A percentile compares a stretch with the other conserved stretches of the same genome.
Conservation (phyloP, 2,329 filamentous ascomycete genomes). For the Verticillium nonalfalfae region DNA sequence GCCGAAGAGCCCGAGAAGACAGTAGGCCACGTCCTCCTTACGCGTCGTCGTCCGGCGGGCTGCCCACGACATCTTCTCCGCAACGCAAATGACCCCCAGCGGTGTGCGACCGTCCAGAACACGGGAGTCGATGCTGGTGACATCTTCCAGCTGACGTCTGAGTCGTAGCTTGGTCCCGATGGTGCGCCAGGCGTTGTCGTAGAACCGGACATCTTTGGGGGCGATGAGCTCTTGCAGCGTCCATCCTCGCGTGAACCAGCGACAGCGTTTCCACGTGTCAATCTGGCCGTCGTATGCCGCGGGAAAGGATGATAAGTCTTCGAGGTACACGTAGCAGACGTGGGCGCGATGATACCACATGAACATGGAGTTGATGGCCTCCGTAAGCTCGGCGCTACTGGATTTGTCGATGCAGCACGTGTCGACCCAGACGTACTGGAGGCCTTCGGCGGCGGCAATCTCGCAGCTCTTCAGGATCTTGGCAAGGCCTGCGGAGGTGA, state of each 20-base stretch:
- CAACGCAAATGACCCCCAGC: constrained; percentile 8
- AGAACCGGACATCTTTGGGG: constrained; percentile 20
- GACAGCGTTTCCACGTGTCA: background rate
- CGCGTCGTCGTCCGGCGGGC: constrained; percentile 19
- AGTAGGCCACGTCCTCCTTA: constrained; percentile 23
- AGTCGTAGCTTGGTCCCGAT: constrained; percentile 16
- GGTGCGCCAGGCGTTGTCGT: constrained; percentile 16
- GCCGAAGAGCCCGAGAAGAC: constrained; percentile 23
- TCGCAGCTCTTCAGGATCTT: constrained; percentile 8
- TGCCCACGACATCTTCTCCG: constrained; percentile 17
- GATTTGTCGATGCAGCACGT: constrained; percentile 17
- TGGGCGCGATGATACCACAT: constrained; percentile 19
- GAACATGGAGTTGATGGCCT: constrained; percentile 16
- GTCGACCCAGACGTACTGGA: constrained; percentile 11
- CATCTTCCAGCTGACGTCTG: background rate
- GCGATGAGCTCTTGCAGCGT: constrained; percentile 64
- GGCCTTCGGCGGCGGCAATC: background rate
- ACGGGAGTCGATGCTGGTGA: background rate
- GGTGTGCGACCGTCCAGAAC: background rate
- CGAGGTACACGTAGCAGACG: constrained; percentile 11
- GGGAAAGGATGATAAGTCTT: constrained; percentile 5
- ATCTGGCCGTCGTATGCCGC: background rate
- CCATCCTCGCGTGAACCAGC: constrained; percentile 38
- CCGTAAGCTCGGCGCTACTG: constrained; percentile 10
- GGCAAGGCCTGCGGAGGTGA: background rate